phyloP scores from a whole-genome alignment of 306 rosid genomes.

The Cucumis hystrix region DNA sequence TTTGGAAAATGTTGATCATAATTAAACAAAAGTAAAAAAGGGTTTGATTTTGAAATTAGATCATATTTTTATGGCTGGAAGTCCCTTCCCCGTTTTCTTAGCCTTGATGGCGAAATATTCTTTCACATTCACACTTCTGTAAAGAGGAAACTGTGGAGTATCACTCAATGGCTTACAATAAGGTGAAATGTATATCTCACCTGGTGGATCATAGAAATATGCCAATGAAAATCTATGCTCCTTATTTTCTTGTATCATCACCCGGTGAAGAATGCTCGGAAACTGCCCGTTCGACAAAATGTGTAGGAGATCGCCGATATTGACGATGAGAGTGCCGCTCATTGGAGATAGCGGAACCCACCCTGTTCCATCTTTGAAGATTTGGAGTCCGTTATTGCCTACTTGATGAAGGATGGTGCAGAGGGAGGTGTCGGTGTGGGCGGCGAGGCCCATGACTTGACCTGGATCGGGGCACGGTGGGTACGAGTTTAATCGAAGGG shows the following conservation, averaged over 20 bases:
- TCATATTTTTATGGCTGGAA: background rate
- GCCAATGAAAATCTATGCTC: conserved; percentile 19
- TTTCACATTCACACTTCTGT: conserved; percentile 24
- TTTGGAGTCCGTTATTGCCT: conserved; percentile 19
- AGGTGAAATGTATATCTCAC: conserved; percentile 19
- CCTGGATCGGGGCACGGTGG: conserved; percentile 39
- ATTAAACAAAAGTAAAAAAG: background rate
- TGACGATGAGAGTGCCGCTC: conserved; percentile 27
- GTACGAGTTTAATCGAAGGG: conserved; percentile 26
- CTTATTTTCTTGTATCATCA: conserved; percentile 14
- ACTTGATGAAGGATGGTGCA: conserved; percentile 31
- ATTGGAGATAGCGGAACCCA: conserved; percentile 31
- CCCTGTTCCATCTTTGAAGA: conserved; percentile 7
- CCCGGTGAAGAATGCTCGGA: conserved; percentile 29
- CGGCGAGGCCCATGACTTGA: conserved; percentile 38
- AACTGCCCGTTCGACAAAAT: conserved; percentile 26
- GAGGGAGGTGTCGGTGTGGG: conserved; percentile 42
- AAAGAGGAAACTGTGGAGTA: conserved; percentile 17
- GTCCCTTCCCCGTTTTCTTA: conserved; percentile 16
- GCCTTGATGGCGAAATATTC: conserved; percentile 29
- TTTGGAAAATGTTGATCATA: background rate
- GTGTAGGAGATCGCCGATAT: conserved; percentile 36
- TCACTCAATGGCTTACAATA: conserved; percentile 6
- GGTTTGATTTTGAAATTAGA: background rate
- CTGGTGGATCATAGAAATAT: conserved; percentile 34